Evolutionary conservation across 2,329 filamentous ascomycete genomes (phyloP).

Genomic region (Phyllosticta paracitricarpa): DNA sequence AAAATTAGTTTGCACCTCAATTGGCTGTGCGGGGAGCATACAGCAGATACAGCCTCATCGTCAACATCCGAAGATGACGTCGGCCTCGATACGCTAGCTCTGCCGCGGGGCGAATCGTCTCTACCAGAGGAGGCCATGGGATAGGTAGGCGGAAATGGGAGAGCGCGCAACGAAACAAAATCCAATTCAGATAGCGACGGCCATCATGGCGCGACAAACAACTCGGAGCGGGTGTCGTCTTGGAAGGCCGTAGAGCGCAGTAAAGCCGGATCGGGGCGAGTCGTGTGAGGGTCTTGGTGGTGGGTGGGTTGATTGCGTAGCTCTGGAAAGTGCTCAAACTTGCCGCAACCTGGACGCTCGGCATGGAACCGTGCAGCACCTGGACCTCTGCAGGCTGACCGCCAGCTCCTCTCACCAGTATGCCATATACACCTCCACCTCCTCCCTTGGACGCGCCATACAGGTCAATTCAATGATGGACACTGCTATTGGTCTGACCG

Average conservation of each 20-base stretch:
- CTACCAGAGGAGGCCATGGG: constrained; percentile 22
- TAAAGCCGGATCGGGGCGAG: background rate
- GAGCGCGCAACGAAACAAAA: background rate
- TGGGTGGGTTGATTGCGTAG: background rate
- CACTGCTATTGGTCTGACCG: constrained; percentile 74
- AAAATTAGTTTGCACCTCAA: constrained; percentile 1
- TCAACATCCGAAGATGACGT: constrained; percentile 4
- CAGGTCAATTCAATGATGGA: constrained; percentile 63
- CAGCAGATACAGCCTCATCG: constrained; percentile 4
- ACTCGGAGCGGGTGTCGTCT: background rate
- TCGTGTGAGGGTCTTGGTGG: background rate
- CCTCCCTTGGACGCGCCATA: background rate
- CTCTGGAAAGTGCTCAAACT: constrained; percentile 2
- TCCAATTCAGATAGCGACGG: background rate
- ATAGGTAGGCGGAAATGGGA: background rate
- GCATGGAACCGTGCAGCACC: background rate
- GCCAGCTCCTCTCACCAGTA: background rate
- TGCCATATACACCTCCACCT: background rate
- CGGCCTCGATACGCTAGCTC: constrained; percentile 16
- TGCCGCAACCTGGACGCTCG: background rate
- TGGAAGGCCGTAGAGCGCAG: background rate
- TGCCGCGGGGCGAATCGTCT: constrained; percentile 21
- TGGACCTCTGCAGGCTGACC: background rate
- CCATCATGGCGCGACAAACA: background rate
- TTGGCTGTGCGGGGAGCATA: constrained; percentile 2